Conservation (phyloP, 2,329 filamentous ascomycete genomes). For the Fusarium lyarnte region DNA sequence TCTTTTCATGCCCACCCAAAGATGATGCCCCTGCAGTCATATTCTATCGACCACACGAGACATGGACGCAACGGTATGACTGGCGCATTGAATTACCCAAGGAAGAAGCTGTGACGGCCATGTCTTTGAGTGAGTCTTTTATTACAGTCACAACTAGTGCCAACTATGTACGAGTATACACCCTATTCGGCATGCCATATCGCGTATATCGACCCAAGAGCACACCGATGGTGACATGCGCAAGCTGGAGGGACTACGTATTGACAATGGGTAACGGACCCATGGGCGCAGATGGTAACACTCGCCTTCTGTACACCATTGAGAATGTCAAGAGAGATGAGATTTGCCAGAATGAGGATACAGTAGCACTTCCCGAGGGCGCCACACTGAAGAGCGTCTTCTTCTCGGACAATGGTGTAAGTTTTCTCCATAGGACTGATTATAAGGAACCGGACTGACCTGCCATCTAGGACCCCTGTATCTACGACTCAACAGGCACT, state of each 20-base stretch:
- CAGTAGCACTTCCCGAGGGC: conserved; percentile 82
- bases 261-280: conserved; percentile 94
- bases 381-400: conserved; percentile 83
- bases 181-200: conserved; percentile 88
- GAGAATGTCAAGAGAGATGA: conserved; percentile 95
- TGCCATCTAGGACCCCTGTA: conserved; percentile 79
- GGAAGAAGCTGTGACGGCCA: conserved; percentile 86
- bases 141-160: conserved; percentile 87
- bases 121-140: conserved; percentile 91
- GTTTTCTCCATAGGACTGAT: conserved; percentile 43
- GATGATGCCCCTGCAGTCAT: conserved; percentile 76
- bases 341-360: conserved; percentile 93
- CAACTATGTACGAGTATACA: conserved; percentile 92
- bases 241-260: conserved; percentile 96
- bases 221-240: conserved; percentile 88
- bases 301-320: conserved; percentile 87
- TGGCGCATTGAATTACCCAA: conserved; percentile 89
- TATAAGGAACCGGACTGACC: background rate
- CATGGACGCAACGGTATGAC: conserved; percentile 90
- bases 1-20: conserved; percentile 83
- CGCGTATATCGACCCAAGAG: conserved; percentile 93
- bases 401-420: conserved; percentile 89
- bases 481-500: conserved; percentile 93
- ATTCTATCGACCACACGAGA: conserved; percentile 98
- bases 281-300: conserved; percentile 78